phyloP scores from a whole-genome alignment of 176 grass and related monocot species.

The Ampelocalamus luodianensis region DNA sequence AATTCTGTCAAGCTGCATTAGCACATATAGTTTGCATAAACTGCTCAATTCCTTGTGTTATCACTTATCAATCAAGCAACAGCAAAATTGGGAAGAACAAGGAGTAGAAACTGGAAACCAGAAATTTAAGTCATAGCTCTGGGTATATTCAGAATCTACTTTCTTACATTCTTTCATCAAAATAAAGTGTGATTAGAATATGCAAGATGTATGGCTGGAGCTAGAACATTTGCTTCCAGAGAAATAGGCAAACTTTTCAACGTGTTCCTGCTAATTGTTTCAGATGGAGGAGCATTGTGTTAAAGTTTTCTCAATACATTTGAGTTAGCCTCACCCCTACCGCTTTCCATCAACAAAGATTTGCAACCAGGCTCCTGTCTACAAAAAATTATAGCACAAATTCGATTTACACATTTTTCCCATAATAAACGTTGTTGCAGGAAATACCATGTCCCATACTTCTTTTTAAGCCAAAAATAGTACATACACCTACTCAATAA shows the following conservation, averaged over 20 bases:
- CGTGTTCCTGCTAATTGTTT: neutral
- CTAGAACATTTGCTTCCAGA: neutral
- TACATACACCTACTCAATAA: neutral
- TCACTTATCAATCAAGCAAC: neutral
- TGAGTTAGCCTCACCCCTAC: neutral
- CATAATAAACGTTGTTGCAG: neutral
- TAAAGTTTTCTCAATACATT: constrained; percentile 15
- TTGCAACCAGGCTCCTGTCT: neutral
- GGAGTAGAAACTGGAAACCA: neutral
- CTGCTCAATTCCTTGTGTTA: constrained; percentile 22
- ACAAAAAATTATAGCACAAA: neutral
- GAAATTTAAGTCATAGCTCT: neutral
- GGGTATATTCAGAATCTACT: neutral
- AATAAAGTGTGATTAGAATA: neutral
- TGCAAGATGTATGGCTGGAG: neutral
- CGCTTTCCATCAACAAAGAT: neutral
- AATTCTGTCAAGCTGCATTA: neutral
- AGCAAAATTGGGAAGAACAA: neutral
- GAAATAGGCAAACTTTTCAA: neutral
- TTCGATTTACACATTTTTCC: neutral
- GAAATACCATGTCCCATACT: neutral
- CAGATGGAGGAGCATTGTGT: constrained; percentile 20
- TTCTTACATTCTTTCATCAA: neutral
- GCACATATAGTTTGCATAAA: neutral
- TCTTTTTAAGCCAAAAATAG: constrained; percentile 4